Evolutionary conservation across 192 early-diverging fungal genomes (phyloP).

Genomic region (Kappamyces sp.): DNA sequence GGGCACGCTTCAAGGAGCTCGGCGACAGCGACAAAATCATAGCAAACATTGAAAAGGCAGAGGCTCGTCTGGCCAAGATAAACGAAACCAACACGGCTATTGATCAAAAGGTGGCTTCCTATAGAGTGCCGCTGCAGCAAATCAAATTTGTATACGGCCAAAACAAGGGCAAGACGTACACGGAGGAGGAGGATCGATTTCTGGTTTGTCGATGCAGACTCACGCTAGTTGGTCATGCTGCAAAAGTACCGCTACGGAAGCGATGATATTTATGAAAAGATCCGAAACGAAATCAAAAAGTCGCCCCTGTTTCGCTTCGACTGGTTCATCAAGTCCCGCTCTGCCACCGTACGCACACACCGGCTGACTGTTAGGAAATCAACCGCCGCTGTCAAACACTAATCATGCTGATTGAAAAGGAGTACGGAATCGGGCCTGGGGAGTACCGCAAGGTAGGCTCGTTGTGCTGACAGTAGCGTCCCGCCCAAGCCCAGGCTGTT

Average conservation of each 20-base stretch:
- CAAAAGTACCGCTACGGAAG: slow-evolving; percentile 82
- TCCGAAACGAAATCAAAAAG: slow-evolving; percentile 77
- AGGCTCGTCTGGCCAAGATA: slow-evolving; percentile 69
- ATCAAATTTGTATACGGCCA: slow-evolving; percentile 84
- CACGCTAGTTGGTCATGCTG: slow-evolving; percentile 66
- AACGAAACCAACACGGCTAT: slow-evolving; percentile 80
- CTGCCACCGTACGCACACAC: slow-evolving; percentile 39
- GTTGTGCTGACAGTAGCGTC: neutral
- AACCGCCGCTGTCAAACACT: slow-evolving; percentile 78
- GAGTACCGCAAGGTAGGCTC: neutral
- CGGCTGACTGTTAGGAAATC: slow-evolving; percentile 54
- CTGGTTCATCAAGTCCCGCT: slow-evolving; percentile 97
- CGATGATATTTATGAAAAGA: slow-evolving; percentile 91
- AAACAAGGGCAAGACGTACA: slow-evolving; percentile 83
- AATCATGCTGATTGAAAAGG: slow-evolving; percentile 61
- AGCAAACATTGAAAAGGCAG: slow-evolving; percentile 83
- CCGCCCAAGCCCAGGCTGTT: neutral
- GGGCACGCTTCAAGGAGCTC: slow-evolving; percentile 83
- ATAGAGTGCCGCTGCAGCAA: slow-evolving; percentile 79
- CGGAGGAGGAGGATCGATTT: slow-evolving; percentile 97
- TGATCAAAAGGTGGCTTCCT: slow-evolving; percentile 65
- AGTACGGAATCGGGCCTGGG: slow-evolving; percentile 22
- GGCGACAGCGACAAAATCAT: slow-evolving; percentile 82
- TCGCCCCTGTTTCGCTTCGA: slow-evolving; percentile 89
- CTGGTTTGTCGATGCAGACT: slow-evolving; percentile 38